Base-by-base conservation (phyloP, 768 basidiomycete genomes). In the Tylopilus balloui region DNA sequence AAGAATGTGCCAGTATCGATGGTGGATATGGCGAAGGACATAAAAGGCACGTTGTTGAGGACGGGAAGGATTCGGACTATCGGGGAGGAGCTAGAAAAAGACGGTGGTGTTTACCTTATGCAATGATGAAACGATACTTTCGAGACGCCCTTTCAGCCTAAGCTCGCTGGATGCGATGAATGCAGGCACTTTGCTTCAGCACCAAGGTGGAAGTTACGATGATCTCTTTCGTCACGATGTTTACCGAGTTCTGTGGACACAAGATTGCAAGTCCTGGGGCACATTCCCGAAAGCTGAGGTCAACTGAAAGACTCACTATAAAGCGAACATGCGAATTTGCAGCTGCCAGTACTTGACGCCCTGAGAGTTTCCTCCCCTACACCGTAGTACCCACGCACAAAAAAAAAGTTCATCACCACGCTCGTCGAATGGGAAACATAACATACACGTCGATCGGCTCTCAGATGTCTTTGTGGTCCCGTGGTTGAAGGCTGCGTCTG, bases 401-500 rank as follows among this genome's bases (percentile, higher is more conserved):
- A 36, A n/a, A n/a, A n/a, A n/a, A n/a, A n/a, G n/a, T n/a, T 17
- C 4, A 19, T 17, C 24, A 1, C 29, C 42, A 7, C 12, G 9
- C 15, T 40, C 17, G 9, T 13, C 19, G 35, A 25, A 38, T n/a
- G 32, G 15, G 7, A 2, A 31, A 27, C 21, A 19, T 15, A 23
- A 54, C 53, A 51, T 64, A 79, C 68, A 81, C 66, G 55, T 82
- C 70, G 44, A 83, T 72, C 0, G 76, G 78, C 83, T 56, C 17
- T 81, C 75, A 2, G 57, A 59, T 0, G 78, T 79, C 37, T 72
- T 69, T 2, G 70, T 70, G 0, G 75, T 86, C 70, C 88, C 84
- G 68, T 85, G 87, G 65, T 88, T 86, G 72, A 86, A 87, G 2
- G 74, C 80, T 13, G 83, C 74, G 52, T 89, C 85, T 0, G 78